phyloP scores from a whole-genome alignment of 345 rosid species.

The Camelina sativa region DNA sequence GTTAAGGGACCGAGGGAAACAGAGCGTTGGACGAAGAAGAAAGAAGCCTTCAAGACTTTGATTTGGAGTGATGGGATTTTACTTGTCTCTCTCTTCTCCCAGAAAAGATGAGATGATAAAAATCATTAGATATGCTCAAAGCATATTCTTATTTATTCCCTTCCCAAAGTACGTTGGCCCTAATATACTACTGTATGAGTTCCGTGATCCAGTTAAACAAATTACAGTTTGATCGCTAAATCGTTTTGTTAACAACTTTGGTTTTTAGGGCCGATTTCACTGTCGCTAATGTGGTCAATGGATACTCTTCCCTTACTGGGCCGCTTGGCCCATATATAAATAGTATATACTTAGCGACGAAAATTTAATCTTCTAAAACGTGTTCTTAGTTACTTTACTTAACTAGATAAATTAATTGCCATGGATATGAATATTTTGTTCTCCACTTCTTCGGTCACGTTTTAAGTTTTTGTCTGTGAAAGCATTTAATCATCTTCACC shows the following conservation, averaged over 20 bases:
- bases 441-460: no score
- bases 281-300: background rate
- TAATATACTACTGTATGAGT: background rate
- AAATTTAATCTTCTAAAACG: no score
- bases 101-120: constrained; percentile 18
- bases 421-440: no score
- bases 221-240: no score
- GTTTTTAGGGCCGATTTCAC: background rate
- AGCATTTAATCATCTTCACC: no score
- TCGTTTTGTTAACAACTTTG: background rate
- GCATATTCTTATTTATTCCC: constrained; percentile 43
- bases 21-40: constrained; percentile 22
- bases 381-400: no score
- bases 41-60: background rate
- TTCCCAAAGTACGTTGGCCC: constrained; percentile 14
- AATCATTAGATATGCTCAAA: constrained; percentile 18
- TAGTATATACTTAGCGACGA: no score
- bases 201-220: no score
- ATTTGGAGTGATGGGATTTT: background rate
- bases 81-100: background rate
- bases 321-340: background rate
- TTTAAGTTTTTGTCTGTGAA: no score
- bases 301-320: background rate
- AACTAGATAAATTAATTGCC: no score
- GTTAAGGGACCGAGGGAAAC: background rate